phyloP scores from a whole-genome alignment of 768 basidiomycete species.

The Auricularia sp. region DNA sequence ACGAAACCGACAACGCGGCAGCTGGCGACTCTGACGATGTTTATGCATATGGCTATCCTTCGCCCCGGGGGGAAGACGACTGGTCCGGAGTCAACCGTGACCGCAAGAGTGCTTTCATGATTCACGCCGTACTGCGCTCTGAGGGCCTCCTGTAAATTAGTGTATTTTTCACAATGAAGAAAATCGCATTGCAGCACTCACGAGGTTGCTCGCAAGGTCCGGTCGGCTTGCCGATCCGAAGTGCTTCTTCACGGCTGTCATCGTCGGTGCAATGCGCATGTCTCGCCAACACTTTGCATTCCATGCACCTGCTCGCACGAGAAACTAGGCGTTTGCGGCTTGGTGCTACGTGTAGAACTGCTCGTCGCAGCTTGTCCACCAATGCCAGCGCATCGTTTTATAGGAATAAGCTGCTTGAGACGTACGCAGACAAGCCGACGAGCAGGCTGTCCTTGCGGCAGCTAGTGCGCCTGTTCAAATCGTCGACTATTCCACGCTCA shows the following conservation, averaged over 20 bases:
- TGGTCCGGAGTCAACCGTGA: constrained; percentile 76
- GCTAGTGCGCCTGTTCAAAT: constrained; percentile 38
- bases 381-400: constrained; percentile 40
- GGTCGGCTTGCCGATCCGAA: background rate
- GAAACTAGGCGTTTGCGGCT: background rate
- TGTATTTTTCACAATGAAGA: background rate
- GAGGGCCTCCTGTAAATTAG: constrained; percentile 49
- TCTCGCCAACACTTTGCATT: background rate
- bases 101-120: constrained; percentile 66
- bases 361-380: background rate
- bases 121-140: constrained; percentile 63
- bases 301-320: background rate
- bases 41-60: constrained; percentile 45
- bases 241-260: background rate
- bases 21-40: constrained; percentile 37
- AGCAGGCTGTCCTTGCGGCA: constrained; percentile 69
- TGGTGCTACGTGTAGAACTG: background rate
- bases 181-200: background rate
- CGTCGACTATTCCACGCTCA: background rate
- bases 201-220: too few relatives aligned
- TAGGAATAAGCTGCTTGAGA: constrained; percentile 71
- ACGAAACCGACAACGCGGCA: constrained; percentile 25
- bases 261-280: background rate
- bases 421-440: constrained; percentile 66
- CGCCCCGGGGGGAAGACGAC: constrained; percentile 42